Evolutionary conservation across 306 rosid species (phyloP), one percentile per base, ranked within the genome.

Genomic region (Trichosanthes cucumerina): DNA sequence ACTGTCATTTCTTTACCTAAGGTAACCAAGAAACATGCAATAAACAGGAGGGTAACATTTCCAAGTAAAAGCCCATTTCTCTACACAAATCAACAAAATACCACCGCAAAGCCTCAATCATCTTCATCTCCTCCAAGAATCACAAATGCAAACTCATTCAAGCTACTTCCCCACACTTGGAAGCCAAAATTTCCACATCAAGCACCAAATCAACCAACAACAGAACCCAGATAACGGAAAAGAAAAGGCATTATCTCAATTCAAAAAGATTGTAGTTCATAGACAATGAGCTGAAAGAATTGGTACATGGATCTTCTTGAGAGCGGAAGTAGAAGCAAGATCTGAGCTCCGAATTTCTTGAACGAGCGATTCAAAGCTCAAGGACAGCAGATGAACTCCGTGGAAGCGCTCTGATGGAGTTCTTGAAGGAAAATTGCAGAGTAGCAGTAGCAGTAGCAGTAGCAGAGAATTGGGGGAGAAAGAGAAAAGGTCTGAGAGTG

Each of bases 301-400:
- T 15, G 16, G n/a, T 74, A 77, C 80, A 23, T 77, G 80, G 57
- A 77, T 77, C 72, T 63, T 63, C 3, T 60, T 46, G 24, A 54
- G 36, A 41, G 19, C 31, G 47, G 33, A 78, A 64, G 81, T 31
- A 9, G 33, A 46, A 78, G 28, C 47, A 31, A 78, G 81, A 78
- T 78, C 81, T 47, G 75, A 63, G 81, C 62, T 63, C 50, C 34
- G 36, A 24, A 23, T 11, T 28, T 63, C 36, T 47, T 46, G 81
- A 78, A 60, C 31, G 75, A 2, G 60, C 31, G 81, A 71, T 62
- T 78, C 39, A 47, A 63, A 63, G 81, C 23, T 62, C 26, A 73
- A 31, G 24, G 3, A 8, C 4, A 9, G 79, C 11, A 52, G 46
- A 49, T 1, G 14, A 54, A 33, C 18, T 31, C 19, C 9, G 26